A percentile compares a stretch with the other conserved stretches of the same genome.
Conservation (phyloP, 106 monocot species). For the Acorus gramineus region DNA sequence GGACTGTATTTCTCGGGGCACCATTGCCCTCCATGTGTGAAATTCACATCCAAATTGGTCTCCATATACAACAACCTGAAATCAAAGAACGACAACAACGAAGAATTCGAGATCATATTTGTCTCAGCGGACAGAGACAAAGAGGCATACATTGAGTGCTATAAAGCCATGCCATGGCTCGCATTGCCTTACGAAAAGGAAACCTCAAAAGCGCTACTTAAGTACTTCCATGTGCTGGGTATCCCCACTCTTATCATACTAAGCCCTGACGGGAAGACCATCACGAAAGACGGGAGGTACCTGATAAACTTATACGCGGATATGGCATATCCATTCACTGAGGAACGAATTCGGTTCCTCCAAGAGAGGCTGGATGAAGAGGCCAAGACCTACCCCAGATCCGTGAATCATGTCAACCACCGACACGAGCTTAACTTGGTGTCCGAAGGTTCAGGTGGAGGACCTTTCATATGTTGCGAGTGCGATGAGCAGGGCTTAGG, state of each 20-base stretch:
- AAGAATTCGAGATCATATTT: constrained; percentile 43
- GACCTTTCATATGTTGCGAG: constrained; percentile 48
- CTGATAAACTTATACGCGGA: constrained; percentile 44
- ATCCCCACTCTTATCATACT: constrained; percentile 34
- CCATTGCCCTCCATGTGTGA: constrained; percentile 33
- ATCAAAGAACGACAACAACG: constrained; percentile 25
- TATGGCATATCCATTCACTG: constrained; percentile 42
- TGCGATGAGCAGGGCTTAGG: constrained; percentile 52
- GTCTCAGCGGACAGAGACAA: constrained; percentile 44
- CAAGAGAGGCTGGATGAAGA: constrained; percentile 38
- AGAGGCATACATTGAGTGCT: constrained; percentile 21
- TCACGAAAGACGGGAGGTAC: constrained; percentile 38
- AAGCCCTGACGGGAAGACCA: constrained; percentile 43
- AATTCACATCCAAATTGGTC: constrained; percentile 38
- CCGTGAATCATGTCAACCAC: constrained; percentile 33
- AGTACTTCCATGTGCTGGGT: constrained; percentile 33
- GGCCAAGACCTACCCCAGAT: constrained; percentile 33
- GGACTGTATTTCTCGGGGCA: constrained; percentile 57
- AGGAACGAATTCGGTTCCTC: constrained; percentile 15
- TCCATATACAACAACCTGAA: constrained; percentile 26
- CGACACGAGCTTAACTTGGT: constrained; percentile 35
- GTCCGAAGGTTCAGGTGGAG: constrained; percentile 38
- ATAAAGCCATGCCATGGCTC: constrained; percentile 50
- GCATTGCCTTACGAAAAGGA: constrained; percentile 29
- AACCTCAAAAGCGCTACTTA: constrained; percentile 18